These are phyloP conservation scores for Psilocybe azurescens DNA, from an alignment of 768 basidiomycete genomes.

Conservation along the genomic window DNA sequence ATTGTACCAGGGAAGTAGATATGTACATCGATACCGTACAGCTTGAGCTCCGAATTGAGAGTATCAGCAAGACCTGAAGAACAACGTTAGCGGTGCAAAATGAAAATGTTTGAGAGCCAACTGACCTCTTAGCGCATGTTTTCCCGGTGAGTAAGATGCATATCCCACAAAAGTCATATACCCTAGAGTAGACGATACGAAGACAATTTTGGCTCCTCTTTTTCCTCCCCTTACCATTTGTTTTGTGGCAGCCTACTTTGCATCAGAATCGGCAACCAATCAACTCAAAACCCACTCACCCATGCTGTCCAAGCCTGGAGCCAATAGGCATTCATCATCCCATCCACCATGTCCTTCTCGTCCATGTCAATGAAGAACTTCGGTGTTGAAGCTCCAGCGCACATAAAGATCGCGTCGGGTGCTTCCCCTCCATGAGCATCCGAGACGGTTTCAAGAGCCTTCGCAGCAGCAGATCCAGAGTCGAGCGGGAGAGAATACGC, in stretches of 20 bases:
- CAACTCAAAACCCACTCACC: slow-evolving; percentile 37
- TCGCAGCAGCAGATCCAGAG: slow-evolving; percentile 53
- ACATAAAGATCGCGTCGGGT: slow-evolving; percentile 81
- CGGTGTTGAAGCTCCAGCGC: slow-evolving; percentile 77
- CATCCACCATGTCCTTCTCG: slow-evolving; percentile 57
- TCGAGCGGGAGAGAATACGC: slow-evolving; percentile 71
- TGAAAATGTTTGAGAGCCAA: neutral
- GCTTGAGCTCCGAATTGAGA: slow-evolving; percentile 76
- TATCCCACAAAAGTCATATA: slow-evolving; percentile 82
- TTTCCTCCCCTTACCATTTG: slow-evolving; percentile 66
- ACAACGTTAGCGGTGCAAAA: neutral
- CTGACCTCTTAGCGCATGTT: slow-evolving; percentile 84
- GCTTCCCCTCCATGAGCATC: slow-evolving; percentile 55
- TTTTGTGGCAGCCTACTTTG: slow-evolving; percentile 64
- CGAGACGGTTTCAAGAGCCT: slow-evolving; percentile 68
- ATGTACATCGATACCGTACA: slow-evolving; percentile 81
- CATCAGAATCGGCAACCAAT: neutral
- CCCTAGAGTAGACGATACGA: slow-evolving; percentile 77
- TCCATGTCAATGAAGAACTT: slow-evolving; percentile 76
- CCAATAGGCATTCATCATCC: slow-evolving; percentile 53
- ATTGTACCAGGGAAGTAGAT: slow-evolving; percentile 87
- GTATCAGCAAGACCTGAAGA: slow-evolving; percentile 79
- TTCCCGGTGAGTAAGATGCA: slow-evolving; percentile 80
- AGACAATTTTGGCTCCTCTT: slow-evolving; percentile 70
- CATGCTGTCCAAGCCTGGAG: slow-evolving; percentile 61